Base-by-base conservation (phyloP, 108 stramenopile species). In the Skeletonema grethae region DNA sequence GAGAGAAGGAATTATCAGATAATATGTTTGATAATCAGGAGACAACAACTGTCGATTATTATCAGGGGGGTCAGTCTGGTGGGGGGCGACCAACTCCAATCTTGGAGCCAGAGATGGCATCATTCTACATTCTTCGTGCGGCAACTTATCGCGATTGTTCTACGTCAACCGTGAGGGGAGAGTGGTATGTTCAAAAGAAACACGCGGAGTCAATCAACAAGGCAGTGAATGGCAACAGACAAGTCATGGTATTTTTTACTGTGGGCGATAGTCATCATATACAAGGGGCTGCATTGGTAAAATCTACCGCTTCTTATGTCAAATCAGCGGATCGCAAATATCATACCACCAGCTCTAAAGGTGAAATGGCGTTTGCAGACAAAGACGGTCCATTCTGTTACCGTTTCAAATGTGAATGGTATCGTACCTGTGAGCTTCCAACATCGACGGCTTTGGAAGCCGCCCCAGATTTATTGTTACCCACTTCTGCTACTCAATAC, bases 181-280 rank as follows among this genome's bases (percentile, higher is more conserved):
- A 95, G 61, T 93, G 91, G 94, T 95, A 85, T 39, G 69, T 95
- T 11, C 87, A 91, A 67, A 62, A 69, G 36, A 86, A 85, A 41
- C 90, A 94, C 69, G 93, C 93, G 2, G 85, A 90, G 58, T 65
- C 65, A 46, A 64, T 91, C 55, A 94, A 94, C 58, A 25, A 79
- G 24, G 82, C 87, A 16, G 88, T 76, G 25, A 63, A 83, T 28
- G 86, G 66, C 35, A 89, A 84, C 9, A 79, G 72, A 18, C 91
- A 95, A 69, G 86, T 95, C 66, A 93, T 92, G 91, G 38, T 91
- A 1, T 91, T 95, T 72, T 90, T 95, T 69, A 92, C 89, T 2
- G 94, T 93, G 0, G 83, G 89, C 22, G 89, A 88, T 67, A 90
- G 89, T 2, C 60, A 83, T 22, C 90, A 95, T 66, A 90, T 95